Evolutionary conservation across 805 yeast species (phyloP).

Genomic region (Monosporozyma yasuniensis): DNA sequence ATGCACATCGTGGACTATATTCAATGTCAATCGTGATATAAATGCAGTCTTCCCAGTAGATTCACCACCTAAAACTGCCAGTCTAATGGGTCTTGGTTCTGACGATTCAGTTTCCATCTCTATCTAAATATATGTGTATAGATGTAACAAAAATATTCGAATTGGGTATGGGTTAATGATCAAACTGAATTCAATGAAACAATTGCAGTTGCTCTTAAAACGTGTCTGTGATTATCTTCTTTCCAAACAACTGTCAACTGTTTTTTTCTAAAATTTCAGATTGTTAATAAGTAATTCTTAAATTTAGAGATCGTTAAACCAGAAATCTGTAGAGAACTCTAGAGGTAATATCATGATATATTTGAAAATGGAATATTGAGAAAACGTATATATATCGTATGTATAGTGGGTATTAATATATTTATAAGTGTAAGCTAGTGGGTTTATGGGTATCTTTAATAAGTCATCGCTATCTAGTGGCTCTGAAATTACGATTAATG

Average conservation of each 20-base stretch:
- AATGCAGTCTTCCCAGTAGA: slow-evolving; percentile 54
- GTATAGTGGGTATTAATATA: background rate
- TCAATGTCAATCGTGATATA: slow-evolving; percentile 40
- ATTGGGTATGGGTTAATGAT: too few relatives aligned
- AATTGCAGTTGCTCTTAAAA: too few relatives aligned
- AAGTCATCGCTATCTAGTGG: background rate
- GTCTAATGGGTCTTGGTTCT: slow-evolving; percentile 38
- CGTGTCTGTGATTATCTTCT: too few relatives aligned
- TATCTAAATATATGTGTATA: background rate
- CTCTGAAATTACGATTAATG: background rate
- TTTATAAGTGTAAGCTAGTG: background rate
- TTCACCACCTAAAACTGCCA: slow-evolving; percentile 54
- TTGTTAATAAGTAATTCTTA: too few relatives aligned
- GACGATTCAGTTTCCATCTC: background rate
- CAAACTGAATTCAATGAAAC: background rate
- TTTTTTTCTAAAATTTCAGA: too few relatives aligned
- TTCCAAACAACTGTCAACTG: too few relatives aligned
- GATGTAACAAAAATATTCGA: too few relatives aligned
- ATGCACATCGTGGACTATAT: slow-evolving; percentile 54
- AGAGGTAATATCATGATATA: too few relatives aligned
- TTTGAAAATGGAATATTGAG: background rate
- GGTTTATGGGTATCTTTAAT: background rate
- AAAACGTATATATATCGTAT: background rate
- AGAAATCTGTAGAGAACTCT: background rate
- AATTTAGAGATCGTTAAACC: background rate